phyloP scores from a whole-genome alignment of 1,139 yeast genomes.

The Sugiyamaella grinbergsii region DNA sequence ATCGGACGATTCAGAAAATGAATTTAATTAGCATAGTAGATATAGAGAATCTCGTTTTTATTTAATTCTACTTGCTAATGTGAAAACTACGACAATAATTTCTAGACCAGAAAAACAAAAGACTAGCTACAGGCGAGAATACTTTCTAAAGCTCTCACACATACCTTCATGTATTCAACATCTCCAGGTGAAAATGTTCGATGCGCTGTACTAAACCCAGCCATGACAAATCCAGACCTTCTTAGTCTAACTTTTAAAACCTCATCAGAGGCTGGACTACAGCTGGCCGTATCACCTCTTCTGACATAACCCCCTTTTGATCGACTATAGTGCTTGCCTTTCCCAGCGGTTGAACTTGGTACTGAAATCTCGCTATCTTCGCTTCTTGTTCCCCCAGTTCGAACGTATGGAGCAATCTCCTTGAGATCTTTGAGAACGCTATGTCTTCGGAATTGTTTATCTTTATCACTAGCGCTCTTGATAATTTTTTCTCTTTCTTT shows the following conservation, averaged over 20 bases:
- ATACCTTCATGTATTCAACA: constrained; percentile 50
- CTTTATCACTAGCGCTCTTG: not conserved
- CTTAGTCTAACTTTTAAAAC: constrained; percentile 46
- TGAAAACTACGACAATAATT: no score
- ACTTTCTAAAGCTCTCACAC: constrained; percentile 38
- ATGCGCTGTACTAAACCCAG: constrained; percentile 48
- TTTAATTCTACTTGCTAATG: no score
- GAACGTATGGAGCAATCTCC: not conserved
- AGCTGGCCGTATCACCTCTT: no score
- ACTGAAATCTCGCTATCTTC: not conserved
- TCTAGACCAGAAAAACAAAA: no score
- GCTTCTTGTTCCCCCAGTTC: not conserved
- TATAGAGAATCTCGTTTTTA: not conserved
- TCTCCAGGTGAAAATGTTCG: constrained; percentile 47
- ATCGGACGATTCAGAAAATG: not conserved
- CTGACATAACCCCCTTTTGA: no score
- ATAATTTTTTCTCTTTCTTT: no score
- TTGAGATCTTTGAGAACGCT: not conserved
- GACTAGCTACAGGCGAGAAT: constrained; percentile 30
- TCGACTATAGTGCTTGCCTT: not conserved
- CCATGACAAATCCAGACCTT: constrained; percentile 61
- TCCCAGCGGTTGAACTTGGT: not conserved
- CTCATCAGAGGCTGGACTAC: constrained; percentile 2
- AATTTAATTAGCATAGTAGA: not conserved
- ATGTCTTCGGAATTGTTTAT: not conserved